Percentiles rank a stretch among this genome's conserved stretches.
Conservation (phyloP, 257 asterid species). For the Misopates orontium region DNA sequence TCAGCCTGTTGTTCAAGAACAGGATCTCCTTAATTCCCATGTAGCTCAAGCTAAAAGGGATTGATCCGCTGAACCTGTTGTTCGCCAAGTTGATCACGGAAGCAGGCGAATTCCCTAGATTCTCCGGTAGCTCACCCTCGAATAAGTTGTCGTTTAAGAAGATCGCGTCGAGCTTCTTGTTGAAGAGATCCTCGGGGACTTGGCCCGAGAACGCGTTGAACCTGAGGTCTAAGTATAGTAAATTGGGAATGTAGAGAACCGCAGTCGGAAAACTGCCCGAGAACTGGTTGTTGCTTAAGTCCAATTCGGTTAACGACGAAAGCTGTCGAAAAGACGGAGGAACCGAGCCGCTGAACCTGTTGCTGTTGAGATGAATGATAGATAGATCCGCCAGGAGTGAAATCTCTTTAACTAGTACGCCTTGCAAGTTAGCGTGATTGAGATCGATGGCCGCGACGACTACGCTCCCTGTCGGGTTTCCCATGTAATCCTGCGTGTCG, state of each 20-base stretch:
- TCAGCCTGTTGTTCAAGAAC: constrained; percentile 69
- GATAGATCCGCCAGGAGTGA: constrained; percentile 52
- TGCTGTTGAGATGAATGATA: constrained; percentile 71
- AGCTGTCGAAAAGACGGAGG: constrained; percentile 52
- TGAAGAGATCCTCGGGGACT: constrained; percentile 66
- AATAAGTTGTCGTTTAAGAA: constrained; percentile 76
- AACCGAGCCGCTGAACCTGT: constrained; percentile 62
- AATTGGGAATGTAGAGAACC: constrained; percentile 53
- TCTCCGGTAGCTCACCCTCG: constrained; percentile 58
- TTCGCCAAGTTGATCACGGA: constrained; percentile 81
- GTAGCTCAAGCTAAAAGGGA: constrained; percentile 76
- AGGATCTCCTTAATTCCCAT: constrained; percentile 69
- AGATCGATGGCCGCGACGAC: constrained; percentile 77
- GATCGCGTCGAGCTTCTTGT: constrained; percentile 70
- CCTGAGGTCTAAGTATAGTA: constrained; percentile 72
- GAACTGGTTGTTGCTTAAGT: constrained; percentile 79
- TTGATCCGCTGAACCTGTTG: constrained; percentile 57
- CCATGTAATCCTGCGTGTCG: constrained; percentile 50
- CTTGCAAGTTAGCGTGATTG: constrained; percentile 69
- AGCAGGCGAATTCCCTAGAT: constrained; percentile 81
- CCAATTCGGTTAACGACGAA: constrained; percentile 55
- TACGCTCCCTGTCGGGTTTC: constrained; percentile 45
- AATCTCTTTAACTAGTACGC: constrained; percentile 57
- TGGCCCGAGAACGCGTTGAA: constrained; percentile 69
- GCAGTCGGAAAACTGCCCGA: constrained; percentile 66